These are phyloP conservation scores for Rhizophagus prolifer DNA, from an alignment of 192 early-diverging fungal species.

Conservation along the genomic window DNA sequence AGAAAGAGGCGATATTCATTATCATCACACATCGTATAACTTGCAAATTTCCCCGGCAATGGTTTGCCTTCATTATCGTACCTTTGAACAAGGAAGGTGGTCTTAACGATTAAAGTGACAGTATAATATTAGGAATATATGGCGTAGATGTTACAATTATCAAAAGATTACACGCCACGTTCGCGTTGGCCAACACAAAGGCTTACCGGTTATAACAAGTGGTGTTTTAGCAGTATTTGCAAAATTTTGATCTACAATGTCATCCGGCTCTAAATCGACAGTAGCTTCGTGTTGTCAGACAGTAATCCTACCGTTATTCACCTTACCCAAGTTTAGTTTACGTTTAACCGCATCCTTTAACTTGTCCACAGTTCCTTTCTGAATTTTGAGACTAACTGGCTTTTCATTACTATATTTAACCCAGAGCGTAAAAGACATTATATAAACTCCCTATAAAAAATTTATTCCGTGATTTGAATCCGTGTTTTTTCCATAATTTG, in stretches of 20 bases:
- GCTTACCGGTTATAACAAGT: neutral
- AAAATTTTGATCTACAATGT: neutral
- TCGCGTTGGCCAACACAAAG: constrained; percentile 5
- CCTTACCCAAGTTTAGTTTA: neutral
- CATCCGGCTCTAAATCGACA: neutral
- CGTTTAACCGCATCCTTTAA: neutral
- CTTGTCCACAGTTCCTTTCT: neutral
- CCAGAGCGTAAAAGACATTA: neutral
- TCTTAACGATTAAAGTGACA: neutral
- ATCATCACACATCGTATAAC: too few species aligned
- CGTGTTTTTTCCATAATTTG: too few species aligned
- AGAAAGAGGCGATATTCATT: too few species aligned
- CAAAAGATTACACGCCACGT: neutral
- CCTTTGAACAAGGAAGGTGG: neutral
- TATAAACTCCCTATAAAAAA: too few species aligned
- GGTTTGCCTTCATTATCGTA: neutral
- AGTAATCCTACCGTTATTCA: neutral
- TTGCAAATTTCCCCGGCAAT: neutral
- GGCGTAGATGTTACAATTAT: neutral
- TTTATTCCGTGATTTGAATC: too few species aligned
- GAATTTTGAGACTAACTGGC: neutral
- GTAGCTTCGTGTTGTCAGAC: neutral
- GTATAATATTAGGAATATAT: neutral
- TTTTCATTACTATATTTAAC: neutral
- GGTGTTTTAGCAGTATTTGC: neutral